phyloP scores from a whole-genome alignment of 192 early-diverging fungal genomes.

The Haplosporangium gracile region DNA sequence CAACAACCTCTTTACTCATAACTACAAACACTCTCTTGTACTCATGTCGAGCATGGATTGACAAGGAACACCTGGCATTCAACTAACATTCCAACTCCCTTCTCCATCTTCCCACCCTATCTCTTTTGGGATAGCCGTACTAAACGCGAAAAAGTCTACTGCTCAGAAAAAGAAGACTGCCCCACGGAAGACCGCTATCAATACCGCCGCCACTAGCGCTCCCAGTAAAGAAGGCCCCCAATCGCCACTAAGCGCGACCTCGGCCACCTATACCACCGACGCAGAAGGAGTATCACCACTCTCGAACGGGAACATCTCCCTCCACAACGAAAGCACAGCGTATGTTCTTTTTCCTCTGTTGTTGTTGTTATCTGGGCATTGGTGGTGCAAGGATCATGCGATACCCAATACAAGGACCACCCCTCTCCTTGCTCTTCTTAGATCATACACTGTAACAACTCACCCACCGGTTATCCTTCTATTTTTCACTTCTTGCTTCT shows the following conservation, averaged over 20 bases:
- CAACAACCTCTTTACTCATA: background rate
- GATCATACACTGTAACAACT: background rate
- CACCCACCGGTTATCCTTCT: background rate
- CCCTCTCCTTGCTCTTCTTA: background rate
- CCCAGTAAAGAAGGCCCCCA: background rate
- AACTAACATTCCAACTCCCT: background rate
- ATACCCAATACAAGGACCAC: background rate
- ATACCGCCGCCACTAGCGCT: background rate
- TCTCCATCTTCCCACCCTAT: background rate
- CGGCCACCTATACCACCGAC: background rate
- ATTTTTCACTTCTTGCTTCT: background rate
- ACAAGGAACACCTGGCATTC: background rate
- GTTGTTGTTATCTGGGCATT: background rate
- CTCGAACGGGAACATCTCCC: conserved; percentile 17
- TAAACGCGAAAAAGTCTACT: conserved; percentile 49
- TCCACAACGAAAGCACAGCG: conserved; percentile 2
- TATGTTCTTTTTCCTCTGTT: conserved; percentile 4
- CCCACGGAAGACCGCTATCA: conserved; percentile 13
- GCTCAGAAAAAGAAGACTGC: conserved; percentile 48
- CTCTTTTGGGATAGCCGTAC: conserved; percentile 30
- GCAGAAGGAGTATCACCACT: background rate
- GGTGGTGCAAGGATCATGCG: background rate
- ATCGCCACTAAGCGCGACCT: background rate
- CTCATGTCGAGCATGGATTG: background rate
- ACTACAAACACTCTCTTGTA: background rate